Evolutionary conservation across 2,329 filamentous ascomycete genomes (phyloP).

Genomic region (Aspergillus neotritici): DNA sequence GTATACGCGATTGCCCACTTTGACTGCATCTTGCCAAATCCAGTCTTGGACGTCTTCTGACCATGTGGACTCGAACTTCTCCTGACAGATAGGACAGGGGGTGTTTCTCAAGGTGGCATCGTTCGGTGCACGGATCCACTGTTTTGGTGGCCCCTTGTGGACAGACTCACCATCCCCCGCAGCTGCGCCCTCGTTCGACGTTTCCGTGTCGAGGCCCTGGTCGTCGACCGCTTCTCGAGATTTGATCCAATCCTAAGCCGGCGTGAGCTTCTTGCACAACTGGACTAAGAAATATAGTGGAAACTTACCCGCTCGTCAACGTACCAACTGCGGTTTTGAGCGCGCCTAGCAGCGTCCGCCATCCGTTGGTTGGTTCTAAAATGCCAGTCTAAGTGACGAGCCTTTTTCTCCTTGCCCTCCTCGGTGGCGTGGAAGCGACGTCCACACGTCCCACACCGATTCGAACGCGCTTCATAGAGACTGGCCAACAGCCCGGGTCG

Average conservation of each 20-base stretch:
- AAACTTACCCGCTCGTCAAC: constrained; percentile 72
- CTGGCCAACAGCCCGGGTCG: constrained; percentile 67
- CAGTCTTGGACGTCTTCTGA: constrained; percentile 90
- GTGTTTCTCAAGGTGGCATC: constrained; percentile 68
- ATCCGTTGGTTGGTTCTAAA: constrained; percentile 89
- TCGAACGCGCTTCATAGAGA: constrained; percentile 75
- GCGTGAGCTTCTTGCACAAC: constrained; percentile 6
- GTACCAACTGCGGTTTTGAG: constrained; percentile 91
- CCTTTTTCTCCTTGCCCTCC: constrained; percentile 78
- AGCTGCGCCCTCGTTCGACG: constrained; percentile 36
- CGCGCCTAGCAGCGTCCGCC: constrained; percentile 76
- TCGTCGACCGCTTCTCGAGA: constrained; percentile 74
- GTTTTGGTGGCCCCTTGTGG: constrained; percentile 55
- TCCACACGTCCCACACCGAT: constrained; percentile 87
- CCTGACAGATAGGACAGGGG: constrained; percentile 89
- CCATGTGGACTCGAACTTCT: constrained; percentile 89
- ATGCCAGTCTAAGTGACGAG: constrained; percentile 94
- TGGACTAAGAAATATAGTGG: constrained; percentile 4
- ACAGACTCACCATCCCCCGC: constrained; percentile 36
- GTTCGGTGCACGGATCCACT: constrained; percentile 79
- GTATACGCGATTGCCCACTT: constrained; percentile 72
- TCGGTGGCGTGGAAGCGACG: constrained; percentile 74
- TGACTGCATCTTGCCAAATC: constrained; percentile 87
- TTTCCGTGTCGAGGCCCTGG: constrained; percentile 39
- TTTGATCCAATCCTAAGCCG: constrained; percentile 74